phyloP scores from a whole-genome alignment of 257 asterid genomes.

The Avicennia marina region DNA sequence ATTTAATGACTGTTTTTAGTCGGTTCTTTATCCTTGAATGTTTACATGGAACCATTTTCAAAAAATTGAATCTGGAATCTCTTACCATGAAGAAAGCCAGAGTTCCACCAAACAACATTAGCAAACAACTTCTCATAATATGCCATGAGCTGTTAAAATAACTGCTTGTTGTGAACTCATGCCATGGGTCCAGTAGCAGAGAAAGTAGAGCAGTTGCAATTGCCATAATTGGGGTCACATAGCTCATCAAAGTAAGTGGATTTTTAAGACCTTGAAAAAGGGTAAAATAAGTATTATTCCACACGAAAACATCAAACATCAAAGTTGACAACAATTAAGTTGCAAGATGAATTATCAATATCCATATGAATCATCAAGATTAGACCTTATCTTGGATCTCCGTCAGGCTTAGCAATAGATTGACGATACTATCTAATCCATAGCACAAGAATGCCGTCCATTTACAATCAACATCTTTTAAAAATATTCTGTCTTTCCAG shows the following conservation, averaged over 20 bases:
- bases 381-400: too few relatives aligned
- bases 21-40: too few relatives aligned
- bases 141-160: conserved; percentile 91
- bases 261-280: conserved; percentile 75
- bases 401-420: too few relatives aligned
- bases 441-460: too few relatives aligned
- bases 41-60: not conserved
- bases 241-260: conserved; percentile 96
- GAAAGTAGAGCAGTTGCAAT: conserved; percentile 82
- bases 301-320: not conserved
- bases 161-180: conserved; percentile 51
- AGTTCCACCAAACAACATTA: conserved; percentile 96
- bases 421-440: too few relatives aligned
- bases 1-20: too few relatives aligned
- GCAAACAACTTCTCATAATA: conserved; percentile 68
- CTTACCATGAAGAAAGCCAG: conserved; percentile 97
- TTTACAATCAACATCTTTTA: too few relatives aligned
- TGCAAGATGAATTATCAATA: too few relatives aligned
- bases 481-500: too few relatives aligned
- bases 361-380: too few relatives aligned
- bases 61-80: not conserved
- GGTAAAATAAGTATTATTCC: not conserved
- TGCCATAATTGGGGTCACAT: conserved; percentile 94
- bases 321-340: too few relatives aligned
- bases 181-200: conserved; percentile 90